phyloP scores from a whole-genome alignment of 1,139 yeast genomes.

The Fermentozyma sake region DNA sequence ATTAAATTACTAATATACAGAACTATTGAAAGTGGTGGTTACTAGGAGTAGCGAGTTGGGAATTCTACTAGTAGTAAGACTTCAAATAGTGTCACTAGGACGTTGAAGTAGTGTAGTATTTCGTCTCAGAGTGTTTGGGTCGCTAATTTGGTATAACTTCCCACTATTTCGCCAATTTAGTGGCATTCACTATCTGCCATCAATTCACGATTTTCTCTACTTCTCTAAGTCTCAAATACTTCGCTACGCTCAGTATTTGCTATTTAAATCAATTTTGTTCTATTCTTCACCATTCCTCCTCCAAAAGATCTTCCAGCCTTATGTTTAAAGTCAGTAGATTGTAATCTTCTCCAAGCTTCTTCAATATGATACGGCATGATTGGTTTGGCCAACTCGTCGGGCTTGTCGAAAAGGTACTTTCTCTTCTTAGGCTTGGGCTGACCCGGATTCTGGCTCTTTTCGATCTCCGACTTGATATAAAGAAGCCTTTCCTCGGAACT shows the following conservation, averaged over 20 bases:
- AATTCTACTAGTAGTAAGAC: no score
- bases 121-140: no score
- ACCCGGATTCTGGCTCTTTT: slow-evolving; percentile 16
- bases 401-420: slow-evolving; percentile 80
- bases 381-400: slow-evolving; percentile 84
- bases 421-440: slow-evolving; percentile 24
- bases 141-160: no score
- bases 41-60: no score
- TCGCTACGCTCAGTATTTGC: neutral
- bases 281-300: slow-evolving; percentile 58
- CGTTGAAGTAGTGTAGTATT: no score
- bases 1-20: neutral
- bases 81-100: no score
- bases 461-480: slow-evolving; percentile 31
- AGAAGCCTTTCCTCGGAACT: slow-evolving; percentile 53
- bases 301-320: slow-evolving; percentile 69
- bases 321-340: slow-evolving; percentile 55
- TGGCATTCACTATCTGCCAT: no score
- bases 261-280: slow-evolving; percentile 35
- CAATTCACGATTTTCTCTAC: no score
- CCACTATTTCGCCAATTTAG: no score
- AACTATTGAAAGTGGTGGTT: neutral
- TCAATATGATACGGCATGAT: slow-evolving; percentile 78
- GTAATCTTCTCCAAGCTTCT: slow-evolving; percentile 88
- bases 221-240: no score